These are phyloP conservation scores for Glycyrrhiza uralensis DNA, from an alignment of 306 rosid species.

Conservation along the genomic window DNA sequence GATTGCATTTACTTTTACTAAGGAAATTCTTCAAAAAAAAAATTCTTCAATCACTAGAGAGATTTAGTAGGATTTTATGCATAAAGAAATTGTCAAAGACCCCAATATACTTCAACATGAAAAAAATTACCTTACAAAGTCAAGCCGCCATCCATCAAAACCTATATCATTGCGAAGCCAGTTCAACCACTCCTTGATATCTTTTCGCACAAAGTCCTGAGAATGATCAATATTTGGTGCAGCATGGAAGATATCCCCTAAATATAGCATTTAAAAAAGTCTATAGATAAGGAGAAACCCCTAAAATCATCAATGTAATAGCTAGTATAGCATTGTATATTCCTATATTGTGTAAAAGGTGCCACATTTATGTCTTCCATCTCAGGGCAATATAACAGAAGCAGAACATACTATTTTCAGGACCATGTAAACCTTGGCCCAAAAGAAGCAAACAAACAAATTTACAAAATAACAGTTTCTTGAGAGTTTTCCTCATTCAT, in stretches of 20 bases:
- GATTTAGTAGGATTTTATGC: not conserved
- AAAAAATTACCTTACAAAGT: constrained; percentile 57
- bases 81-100: not conserved
- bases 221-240: constrained; percentile 89
- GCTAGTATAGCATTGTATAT: not conserved
- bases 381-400: not conserved
- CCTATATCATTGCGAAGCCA: constrained; percentile 79
- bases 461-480: constrained; percentile 14
- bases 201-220: constrained; percentile 62
- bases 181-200: constrained; percentile 66
- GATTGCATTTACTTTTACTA: not conserved
- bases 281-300: not conserved
- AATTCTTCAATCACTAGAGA: not conserved
- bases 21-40: not conserved
- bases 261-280: constrained; percentile 21
- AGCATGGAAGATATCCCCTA: constrained; percentile 78
- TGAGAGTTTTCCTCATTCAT: not conserved
- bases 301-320: not conserved
- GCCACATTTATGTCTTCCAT: constrained; percentile 1
- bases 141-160: constrained; percentile 85
- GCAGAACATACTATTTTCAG: not conserved
- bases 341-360: constrained; percentile 20
- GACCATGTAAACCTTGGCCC: constrained; percentile 15
- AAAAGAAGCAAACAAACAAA: not conserved
- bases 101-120: not conserved